phyloP scores from a whole-genome alignment of 805 yeast genomes.

The Metschnikowia peoriensis region DNA sequence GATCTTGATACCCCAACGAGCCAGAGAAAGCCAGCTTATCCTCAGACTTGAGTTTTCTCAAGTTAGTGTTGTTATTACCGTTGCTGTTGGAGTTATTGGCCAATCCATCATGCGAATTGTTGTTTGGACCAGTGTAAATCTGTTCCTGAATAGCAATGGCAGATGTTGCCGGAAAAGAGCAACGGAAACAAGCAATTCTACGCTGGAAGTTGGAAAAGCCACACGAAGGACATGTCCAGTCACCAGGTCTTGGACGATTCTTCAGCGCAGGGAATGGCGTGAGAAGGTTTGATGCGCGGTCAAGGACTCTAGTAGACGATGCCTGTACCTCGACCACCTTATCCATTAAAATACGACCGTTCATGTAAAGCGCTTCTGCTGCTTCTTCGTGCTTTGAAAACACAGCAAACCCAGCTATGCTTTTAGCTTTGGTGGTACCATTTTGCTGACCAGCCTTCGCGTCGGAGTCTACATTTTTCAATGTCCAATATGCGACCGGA shows the following conservation, averaged over 20 bases:
- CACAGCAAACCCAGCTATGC: conserved; percentile 76
- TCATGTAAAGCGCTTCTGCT: conserved; percentile 69
- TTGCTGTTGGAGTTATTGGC: not conserved
- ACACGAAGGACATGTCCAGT: conserved; percentile 97
- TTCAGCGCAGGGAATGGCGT: conserved; percentile 82
- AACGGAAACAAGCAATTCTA: conserved; percentile 89
- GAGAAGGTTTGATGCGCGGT: conserved; percentile 76
- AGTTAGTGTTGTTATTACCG: not conserved
- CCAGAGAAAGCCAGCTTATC: conserved; percentile 13
- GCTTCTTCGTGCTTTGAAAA: conserved; percentile 88
- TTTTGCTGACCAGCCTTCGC: conserved; percentile 11
- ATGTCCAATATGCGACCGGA: conserved; percentile 87
- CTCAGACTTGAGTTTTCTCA: conserved; percentile 13
- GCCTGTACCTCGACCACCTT: conserved; percentile 83
- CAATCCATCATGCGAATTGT: not conserved
- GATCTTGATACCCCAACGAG: conserved; percentile 13
- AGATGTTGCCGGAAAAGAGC: conserved; percentile 81
- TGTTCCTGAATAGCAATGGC: conserved; percentile 69
- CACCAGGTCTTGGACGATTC: conserved; percentile 93
- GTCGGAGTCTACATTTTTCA: conserved; percentile 50
- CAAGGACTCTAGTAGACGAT: conserved; percentile 73
- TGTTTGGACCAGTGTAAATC: conserved; percentile 32
- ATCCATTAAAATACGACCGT: conserved; percentile 74
- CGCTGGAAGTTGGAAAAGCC: conserved; percentile 94
- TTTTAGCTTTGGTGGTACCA: conserved; percentile 38